Evolutionary conservation across 2,329 filamentous ascomycete genomes (phyloP).

Genomic region (Aspergillus proliferans): DNA sequence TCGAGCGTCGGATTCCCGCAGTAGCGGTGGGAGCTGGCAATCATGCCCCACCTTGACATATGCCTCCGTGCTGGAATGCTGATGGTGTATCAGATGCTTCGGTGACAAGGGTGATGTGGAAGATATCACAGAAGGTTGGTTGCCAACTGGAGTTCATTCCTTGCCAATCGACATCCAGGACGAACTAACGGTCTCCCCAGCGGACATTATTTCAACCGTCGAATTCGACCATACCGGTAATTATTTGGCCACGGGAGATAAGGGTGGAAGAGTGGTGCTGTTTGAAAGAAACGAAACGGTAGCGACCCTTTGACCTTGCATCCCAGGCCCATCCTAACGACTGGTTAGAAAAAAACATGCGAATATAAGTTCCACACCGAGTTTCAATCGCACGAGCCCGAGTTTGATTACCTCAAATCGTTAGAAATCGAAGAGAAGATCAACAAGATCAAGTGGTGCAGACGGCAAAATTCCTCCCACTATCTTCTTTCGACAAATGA

Average conservation of each 20-base stretch:
- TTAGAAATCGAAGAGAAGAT: constrained; percentile 99
- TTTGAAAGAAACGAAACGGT: constrained; percentile 84
- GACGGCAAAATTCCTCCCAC: constrained; percentile 95
- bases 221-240: constrained; percentile 50
- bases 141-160: constrained; percentile 3
- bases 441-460: constrained; percentile 99
- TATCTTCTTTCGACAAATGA: constrained; percentile 98
- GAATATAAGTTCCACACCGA: constrained; percentile 99
- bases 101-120: constrained; percentile 99
- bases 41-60: background rate
- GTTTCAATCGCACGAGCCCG: constrained; percentile 98
- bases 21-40: background rate
- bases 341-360: constrained; percentile 89
- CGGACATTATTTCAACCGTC: constrained; percentile 49
- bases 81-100: constrained; percentile 66
- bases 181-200: constrained; percentile 16
- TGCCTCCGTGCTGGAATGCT: constrained; percentile 1
- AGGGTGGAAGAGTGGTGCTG: constrained; percentile 46
- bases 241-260: constrained; percentile 48
- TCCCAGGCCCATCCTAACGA: constrained; percentile 26
- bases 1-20: background rate
- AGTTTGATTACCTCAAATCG: constrained; percentile 99
- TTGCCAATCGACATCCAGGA: constrained; percentile 1
- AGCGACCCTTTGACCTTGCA: constrained; percentile 14
- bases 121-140: constrained; percentile 88